Evolutionary conservation across 139 green algal species (phyloP), one percentile per base, ranked within the genome.

Genomic region (Chlamydomonas sphaeroides): DNA sequence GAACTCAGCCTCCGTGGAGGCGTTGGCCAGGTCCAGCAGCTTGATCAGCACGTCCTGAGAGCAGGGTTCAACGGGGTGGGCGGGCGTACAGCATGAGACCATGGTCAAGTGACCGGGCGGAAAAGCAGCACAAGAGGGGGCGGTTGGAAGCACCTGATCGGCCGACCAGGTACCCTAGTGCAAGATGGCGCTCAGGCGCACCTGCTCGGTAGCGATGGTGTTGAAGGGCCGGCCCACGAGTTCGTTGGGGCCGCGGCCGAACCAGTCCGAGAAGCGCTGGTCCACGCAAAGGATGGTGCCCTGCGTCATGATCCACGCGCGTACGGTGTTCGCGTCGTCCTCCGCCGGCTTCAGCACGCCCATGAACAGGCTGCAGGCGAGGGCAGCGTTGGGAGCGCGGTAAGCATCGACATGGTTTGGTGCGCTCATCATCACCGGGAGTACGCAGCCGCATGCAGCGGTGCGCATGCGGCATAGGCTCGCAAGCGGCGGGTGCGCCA

Each of bases 201-300:
- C n/a, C n/a, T 84, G 78, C 65, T 84, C 78, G 1, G 53, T 68
- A 1, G 78, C 78, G 5, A 84, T 35, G 5, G 66, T 84, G 51
- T 71, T 84, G 65, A 84, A 68, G 36, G 78, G 66, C 8, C 63
- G 42, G 51, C 78, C 78, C 67, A 72, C 82, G n/a, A 88, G 35
- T 38, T 88, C 71, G 3, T 84, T 63, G 25, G 65, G 65, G 25
- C 51, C 61, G 41, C 63, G 62, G 48, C 78, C 78, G 39, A 84
- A 84, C 76, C 76, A 83, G 76, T 83, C 76, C 32, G 45, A 65
- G 67, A 92, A 91, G 68, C 86, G 68, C 23, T 70, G 63, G 62
- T 90, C 87, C 15, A 86, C 76, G 71, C 80, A 90, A 39, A 88
- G 62, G 36, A 87, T 72, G 39, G 48, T 78, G 39, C 79, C 83